These are phyloP conservation scores for Brassica rapa DNA, from an alignment of 345 rosid genomes.

Conservation along the genomic window DNA sequence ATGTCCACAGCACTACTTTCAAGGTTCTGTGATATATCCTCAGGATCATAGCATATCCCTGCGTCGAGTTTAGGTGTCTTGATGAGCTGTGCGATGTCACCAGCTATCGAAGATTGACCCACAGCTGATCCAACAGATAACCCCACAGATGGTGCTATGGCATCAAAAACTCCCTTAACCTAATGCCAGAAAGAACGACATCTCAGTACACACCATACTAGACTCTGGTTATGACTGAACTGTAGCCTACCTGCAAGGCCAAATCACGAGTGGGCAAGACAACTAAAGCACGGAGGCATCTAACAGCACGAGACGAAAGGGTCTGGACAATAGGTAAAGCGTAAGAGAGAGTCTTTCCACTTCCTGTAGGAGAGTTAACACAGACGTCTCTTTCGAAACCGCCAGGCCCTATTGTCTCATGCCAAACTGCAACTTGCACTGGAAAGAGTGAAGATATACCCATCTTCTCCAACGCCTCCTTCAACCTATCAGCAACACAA, in stretches of 20 bases:
- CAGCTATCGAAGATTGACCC: constrained; percentile 89
- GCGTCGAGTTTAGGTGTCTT: constrained; percentile 75
- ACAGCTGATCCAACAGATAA: constrained; percentile 94
- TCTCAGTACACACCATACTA: not conserved
- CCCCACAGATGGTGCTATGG: constrained; percentile 90
- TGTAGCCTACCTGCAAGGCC: constrained; percentile 69
- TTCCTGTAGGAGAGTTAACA: constrained; percentile 90
- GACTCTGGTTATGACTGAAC: not conserved
- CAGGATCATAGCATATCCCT: constrained; percentile 83
- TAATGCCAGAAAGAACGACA: constrained; percentile 19
- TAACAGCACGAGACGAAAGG: constrained; percentile 67
- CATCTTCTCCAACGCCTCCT: constrained; percentile 62
- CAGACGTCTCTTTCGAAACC: constrained; percentile 82
- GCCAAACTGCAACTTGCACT: constrained; percentile 91
- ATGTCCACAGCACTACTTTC: constrained; percentile 86
- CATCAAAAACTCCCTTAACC: constrained; percentile 90
- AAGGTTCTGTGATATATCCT: constrained; percentile 49
- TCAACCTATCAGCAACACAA: constrained; percentile 50
- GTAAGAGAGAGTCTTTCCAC: constrained; percentile 90
- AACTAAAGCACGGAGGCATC: constrained; percentile 81
- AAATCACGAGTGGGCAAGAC: constrained; percentile 96
- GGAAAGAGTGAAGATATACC: constrained; percentile 71
- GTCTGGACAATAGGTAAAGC: constrained; percentile 85
- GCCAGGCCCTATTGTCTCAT: constrained; percentile 90
- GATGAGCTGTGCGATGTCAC: constrained; percentile 77